phyloP scores from a whole-genome alignment of 2,329 filamentous ascomycete genomes.

The Bimuria novae-zelandiae region DNA sequence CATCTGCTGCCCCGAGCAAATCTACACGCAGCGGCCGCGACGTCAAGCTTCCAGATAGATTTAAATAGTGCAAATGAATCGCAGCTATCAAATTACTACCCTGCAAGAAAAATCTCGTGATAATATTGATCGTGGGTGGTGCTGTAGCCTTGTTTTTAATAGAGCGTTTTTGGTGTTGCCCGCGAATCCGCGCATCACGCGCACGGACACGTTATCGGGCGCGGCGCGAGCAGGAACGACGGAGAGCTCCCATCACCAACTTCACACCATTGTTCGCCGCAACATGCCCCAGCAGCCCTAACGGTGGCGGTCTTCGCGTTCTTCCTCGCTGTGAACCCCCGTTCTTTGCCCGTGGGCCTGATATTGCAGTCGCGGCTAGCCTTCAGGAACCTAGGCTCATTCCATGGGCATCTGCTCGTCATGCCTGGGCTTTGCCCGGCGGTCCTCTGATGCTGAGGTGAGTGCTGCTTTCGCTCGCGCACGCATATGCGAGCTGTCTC shows the following conservation, averaged over 20 bases:
- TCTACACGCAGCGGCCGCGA: no score
- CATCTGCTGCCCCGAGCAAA: no score
- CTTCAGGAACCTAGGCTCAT: conserved; percentile 18
- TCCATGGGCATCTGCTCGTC: conserved; percentile 56
- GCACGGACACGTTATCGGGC: no score
- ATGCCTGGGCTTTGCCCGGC: conserved; percentile 52
- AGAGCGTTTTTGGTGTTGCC: no score
- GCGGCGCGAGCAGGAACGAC: conserved; percentile 11
- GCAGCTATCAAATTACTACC: no score
- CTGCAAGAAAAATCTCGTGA: no score
- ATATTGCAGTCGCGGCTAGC: background rate
- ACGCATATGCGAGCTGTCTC: conserved; percentile 14
- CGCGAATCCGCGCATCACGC: no score
- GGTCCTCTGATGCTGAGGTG: conserved; percentile 51
- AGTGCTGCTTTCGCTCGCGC: conserved; percentile 11
- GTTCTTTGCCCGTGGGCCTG: background rate
- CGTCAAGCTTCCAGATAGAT: no score
- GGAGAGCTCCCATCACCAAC: conserved; percentile 17
- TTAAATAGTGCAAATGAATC: no score
- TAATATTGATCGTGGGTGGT: no score
- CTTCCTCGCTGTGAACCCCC: conserved; percentile 2
- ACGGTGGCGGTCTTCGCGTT: conserved; percentile 11
- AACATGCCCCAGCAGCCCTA: conserved; percentile 17
- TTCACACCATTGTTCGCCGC: conserved; percentile 16
- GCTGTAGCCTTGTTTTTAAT: no score